Evolutionary conservation across 495 filamentous ascomycete species (phyloP), one percentile per base, ranked within the genome.

Genomic region (Neurospora sp.): DNA sequence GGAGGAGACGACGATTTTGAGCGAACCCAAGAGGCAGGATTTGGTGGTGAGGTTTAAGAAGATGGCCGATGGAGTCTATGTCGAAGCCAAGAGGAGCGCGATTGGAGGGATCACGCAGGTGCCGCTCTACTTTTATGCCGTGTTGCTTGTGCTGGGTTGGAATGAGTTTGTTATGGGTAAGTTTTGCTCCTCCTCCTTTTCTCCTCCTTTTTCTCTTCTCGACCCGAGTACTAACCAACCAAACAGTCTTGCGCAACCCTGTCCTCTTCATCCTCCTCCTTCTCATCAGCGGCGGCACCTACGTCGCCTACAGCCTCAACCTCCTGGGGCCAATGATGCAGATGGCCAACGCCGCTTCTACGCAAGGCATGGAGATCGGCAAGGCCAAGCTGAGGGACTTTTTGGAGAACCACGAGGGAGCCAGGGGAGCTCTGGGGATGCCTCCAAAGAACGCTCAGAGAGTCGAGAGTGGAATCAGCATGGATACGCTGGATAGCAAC

Each of bases 11-110:
- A 94, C 92, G n/a, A 87, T 99, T 10, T 85, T 99, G 39, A 90
- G 89, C 73, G 96, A 98, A 78, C 86, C 88, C 45, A 98, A 98
- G 77, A 87, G 90, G 71, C 90, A 94, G 77, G 96, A 98, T 81
- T 86, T 98, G 71, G 91, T 92, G 14, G 90, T 94, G n/a, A 87
- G 96, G 74, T 99, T 99, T 84, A 97, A 97, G 86, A 97, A 98
- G 85, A 93, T 92, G 74, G 96, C 96, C 18, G 96, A 99, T 78
- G 96, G 94, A 0, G 94, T 99, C 3, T 99, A 95, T 75, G 94
- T 99, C 47, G 96, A 99, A 81, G 96, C 96, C 40, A 98, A 98
- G 86, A 88, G 96, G 65, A 93, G 94, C 82, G 95, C 96, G 41
- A 97, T 98, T 78, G 96, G 96, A 59, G 94, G 95, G 72, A 92